phyloP scores from a whole-genome alignment of 2,329 filamentous ascomycete genomes.

The Triangularia verruculosa region DNA sequence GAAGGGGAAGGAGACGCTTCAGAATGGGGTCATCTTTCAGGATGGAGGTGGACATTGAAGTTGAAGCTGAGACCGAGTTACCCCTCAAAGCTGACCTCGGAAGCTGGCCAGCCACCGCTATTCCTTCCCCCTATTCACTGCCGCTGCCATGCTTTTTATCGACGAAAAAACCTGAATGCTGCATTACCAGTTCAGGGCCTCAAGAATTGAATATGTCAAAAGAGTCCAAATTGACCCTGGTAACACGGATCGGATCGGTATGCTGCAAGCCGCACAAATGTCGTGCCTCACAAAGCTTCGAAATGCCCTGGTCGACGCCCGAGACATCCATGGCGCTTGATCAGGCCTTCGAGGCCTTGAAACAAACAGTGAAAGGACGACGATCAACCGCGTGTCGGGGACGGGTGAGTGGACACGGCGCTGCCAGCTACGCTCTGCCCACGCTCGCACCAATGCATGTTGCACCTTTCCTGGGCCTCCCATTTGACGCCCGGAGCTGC shows the following conservation, averaged over 20 bases:
- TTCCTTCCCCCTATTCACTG: background rate
- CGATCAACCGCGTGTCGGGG: background rate
- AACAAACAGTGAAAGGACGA: background rate
- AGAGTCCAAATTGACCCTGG: background rate
- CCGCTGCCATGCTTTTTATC: background rate
- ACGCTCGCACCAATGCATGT: conserved; percentile 4
- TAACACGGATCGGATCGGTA: background rate
- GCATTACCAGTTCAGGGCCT: background rate
- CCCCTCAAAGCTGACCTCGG: background rate
- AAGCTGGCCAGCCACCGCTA: background rate
- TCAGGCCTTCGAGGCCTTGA: conserved; percentile 3
- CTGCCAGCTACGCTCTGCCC: conserved; percentile 2
- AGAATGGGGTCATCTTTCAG: background rate
- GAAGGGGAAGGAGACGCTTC: background rate
- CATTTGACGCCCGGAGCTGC: conserved; percentile 2
- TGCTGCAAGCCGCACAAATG: background rate
- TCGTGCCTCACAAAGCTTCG: background rate
- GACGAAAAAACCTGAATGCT: background rate
- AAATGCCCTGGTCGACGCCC: background rate
- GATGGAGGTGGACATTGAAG: background rate
- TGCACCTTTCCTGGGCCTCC: background rate
- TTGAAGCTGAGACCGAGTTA: background rate
- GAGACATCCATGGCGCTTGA: background rate
- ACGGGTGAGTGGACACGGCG: background rate
- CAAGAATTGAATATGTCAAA: background rate